Conservation (phyloP, 495 filamentous ascomycete species). For the Penicillium angulare region DNA sequence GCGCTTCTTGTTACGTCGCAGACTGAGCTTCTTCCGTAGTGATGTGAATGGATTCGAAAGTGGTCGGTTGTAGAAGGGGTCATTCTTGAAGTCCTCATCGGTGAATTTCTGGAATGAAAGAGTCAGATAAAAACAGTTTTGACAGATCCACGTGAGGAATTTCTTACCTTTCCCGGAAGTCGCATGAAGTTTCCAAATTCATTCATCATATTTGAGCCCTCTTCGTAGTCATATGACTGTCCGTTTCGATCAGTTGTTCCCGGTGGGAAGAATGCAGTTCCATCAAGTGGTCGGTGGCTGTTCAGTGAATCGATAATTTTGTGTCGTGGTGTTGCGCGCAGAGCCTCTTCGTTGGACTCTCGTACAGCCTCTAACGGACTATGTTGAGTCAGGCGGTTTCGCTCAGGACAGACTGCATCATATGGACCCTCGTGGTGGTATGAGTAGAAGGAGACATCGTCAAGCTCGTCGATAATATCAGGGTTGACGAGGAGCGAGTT, state of each 20-base stretch:
- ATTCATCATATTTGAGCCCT: conserved; percentile 80
- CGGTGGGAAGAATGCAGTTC: conserved; percentile 72
- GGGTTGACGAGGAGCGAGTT: conserved; percentile 64
- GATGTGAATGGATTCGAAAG: conserved; percentile 32
- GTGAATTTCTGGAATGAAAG: conserved; percentile 51
- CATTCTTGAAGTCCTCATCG: conserved; percentile 48
- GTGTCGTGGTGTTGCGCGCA: conserved; percentile 80
- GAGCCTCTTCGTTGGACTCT: conserved; percentile 70
- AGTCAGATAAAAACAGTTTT: too few species aligned
- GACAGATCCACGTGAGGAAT: not conserved
- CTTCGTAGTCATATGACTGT: conserved; percentile 72
- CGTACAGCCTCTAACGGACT: conserved; percentile 77
- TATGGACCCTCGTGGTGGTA: conserved; percentile 96
- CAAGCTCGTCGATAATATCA: conserved; percentile 81
- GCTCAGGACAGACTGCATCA: conserved; percentile 73
- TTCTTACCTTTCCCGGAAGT: conserved; percentile 33
- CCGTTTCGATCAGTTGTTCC: conserved; percentile 66
- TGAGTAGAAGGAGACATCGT: conserved; percentile 53
- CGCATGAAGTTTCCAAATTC: conserved; percentile 52
- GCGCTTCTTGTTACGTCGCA: conserved; percentile 34
- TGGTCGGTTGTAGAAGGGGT: conserved; percentile 43
- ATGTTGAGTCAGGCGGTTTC: conserved; percentile 60
- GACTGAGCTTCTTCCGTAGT: conserved; percentile 33
- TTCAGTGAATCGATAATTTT: conserved; percentile 72
- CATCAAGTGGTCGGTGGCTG: conserved; percentile 81